These are phyloP conservation scores for Penicillium sp. DNA, from an alignment of 2,329 filamentous ascomycete genomes.

Conservation along the genomic window DNA sequence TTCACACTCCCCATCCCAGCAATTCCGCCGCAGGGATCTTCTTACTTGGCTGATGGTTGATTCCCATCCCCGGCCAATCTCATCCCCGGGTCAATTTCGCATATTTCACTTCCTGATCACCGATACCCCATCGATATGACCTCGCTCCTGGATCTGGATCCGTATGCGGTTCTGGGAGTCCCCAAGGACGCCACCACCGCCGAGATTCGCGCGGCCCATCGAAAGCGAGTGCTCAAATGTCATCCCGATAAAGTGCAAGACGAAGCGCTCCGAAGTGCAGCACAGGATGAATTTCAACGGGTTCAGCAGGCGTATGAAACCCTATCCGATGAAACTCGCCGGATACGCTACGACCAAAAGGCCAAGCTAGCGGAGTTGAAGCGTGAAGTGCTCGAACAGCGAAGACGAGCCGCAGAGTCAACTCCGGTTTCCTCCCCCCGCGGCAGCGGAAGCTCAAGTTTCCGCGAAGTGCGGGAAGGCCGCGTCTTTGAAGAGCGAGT, in stretches of 20 bases:
- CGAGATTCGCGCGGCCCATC: conserved; percentile 72
- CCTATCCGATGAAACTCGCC: conserved; percentile 68
- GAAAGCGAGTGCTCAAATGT: conserved; percentile 79
- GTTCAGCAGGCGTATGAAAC: conserved; percentile 92
- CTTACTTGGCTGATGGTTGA: conserved; percentile 6
- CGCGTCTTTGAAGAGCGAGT: conserved; percentile 41
- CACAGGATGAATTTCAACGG: conserved; percentile 82
- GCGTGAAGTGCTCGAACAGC: conserved; percentile 46
- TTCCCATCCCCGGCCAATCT: neutral
- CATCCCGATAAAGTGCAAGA: conserved; percentile 90
- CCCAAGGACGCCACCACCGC: conserved; percentile 62
- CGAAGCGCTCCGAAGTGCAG: conserved; percentile 65
- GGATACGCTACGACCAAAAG: conserved; percentile 71
- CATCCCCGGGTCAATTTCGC: neutral
- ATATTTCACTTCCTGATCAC: neutral
- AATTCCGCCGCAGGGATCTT: conserved; percentile 11
- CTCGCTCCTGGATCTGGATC: conserved; percentile 52
- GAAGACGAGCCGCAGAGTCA: conserved; percentile 27
- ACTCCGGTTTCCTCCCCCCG: conserved; percentile 18
- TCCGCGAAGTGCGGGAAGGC: conserved; percentile 39
- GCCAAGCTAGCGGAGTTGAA: conserved; percentile 61
- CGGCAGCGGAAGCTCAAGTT: conserved; percentile 13
- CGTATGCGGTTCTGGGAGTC: conserved; percentile 72
- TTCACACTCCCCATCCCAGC: conserved; percentile 6
- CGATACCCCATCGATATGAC: conserved; percentile 17